Evolutionary conservation across 176 grass and related monocot genomes (phyloP), one percentile per base, ranked within the genome.

Genomic region (Olyra latifolia): DNA sequence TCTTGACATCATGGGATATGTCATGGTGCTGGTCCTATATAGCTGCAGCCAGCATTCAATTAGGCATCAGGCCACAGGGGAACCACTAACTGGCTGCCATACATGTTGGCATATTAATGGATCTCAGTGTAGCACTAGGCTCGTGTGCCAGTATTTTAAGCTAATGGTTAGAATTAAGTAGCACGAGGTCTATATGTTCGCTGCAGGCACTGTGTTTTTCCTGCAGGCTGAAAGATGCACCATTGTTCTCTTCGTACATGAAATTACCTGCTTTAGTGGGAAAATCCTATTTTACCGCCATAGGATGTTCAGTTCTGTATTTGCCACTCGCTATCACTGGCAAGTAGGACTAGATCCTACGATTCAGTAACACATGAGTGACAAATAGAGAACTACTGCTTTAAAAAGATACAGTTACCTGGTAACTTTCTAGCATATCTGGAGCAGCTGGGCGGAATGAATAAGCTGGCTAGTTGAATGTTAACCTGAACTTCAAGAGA

Each of bases 1-100:
- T 74, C 44, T 66, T 73, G 44, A n/a, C 43, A 71, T 74, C 66
- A 78, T 79, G 57, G 75, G 83, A 62, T 59, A 50, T 57, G 71
- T 76, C 50, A 63, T 50, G 56, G 55, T 54, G 67, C 56, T 66
- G 59, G 58, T 52, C 27, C 75, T 79, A 11, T 44, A 61, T 47
- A 40, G 22, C 16, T 65, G 76, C 46, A 56, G 4, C 22, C 30
- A 71, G 47, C 67, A 65, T 86, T 86, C 25, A 47, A 45, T 50
- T 40, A 50, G 19, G 25, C 27, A 23, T 46, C 40, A 48, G 44
- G 24, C 60, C 66, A 74, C 75, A 43, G 7, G 39, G 35, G 8
- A 64, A 4, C 29, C 20, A 43, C 40, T 67, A 35, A 83, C 62
- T 25, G 49, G 19, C 62, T 76, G 45, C 73, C 57, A 82, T 46